These are phyloP conservation scores for Blyttiomyces sp. DNA, from an alignment of 371 early-diverging fungal species.

Conservation along the genomic window DNA sequence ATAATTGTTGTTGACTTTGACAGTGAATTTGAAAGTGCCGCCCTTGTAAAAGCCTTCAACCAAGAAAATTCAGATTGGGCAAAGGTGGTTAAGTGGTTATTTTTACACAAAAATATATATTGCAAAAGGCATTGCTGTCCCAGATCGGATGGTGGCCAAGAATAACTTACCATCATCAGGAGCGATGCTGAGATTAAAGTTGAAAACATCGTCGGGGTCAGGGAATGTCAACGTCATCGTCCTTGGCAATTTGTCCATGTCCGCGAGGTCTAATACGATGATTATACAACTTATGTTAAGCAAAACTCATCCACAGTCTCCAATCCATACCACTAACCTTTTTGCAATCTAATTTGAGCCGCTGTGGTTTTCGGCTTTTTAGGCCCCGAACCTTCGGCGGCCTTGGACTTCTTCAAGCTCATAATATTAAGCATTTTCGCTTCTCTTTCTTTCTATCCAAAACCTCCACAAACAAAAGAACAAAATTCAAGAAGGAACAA, in stretches of 20 bases:
- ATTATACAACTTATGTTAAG: no score
- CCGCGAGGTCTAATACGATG: constrained; percentile 83
- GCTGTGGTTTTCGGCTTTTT: constrained; percentile 83
- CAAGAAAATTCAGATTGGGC: background rate
- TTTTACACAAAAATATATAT: background rate
- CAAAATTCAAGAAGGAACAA: no score
- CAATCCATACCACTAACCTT: constrained; percentile 60
- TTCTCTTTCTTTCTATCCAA: background rate
- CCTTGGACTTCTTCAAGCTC: constrained; percentile 71
- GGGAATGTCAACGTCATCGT: constrained; percentile 78
- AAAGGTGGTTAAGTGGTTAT: background rate
- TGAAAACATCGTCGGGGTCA: constrained; percentile 75
- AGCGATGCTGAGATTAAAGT: constrained; percentile 77
- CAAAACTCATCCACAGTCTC: no score
- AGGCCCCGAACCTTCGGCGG: constrained; percentile 56
- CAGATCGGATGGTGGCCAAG: background rate
- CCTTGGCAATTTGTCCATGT: constrained; percentile 75
- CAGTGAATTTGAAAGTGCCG: constrained; percentile 90
- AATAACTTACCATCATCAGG: constrained; percentile 80
- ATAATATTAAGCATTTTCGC: constrained; percentile 78
- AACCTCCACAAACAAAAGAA: no score
- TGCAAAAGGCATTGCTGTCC: background rate
- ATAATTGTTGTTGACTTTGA: constrained; percentile 89
- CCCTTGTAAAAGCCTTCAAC: constrained; percentile 89
- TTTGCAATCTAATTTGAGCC: constrained; percentile 88